Evolutionary conservation across 139 green algal species (phyloP).

Genomic region (Dunaliella primolecta): DNA sequence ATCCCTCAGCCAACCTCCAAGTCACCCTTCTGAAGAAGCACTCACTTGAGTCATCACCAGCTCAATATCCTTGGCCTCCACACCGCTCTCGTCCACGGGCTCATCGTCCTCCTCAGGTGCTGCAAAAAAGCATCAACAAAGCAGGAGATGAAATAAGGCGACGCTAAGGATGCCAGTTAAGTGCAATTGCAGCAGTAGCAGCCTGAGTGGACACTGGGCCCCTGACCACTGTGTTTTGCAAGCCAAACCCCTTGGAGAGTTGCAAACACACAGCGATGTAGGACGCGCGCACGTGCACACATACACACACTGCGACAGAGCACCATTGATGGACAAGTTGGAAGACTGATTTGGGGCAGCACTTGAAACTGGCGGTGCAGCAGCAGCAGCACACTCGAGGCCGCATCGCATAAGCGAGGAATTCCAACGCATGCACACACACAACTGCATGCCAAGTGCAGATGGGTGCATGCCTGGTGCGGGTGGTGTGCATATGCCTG

Average conservation of each 20-base stretch:
- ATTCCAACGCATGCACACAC: not conserved
- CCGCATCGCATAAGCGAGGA: not conserved
- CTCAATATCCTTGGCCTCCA: conserved; percentile 99
- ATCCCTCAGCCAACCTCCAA: not conserved
- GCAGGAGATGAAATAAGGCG: no score
- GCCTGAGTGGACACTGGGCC: conserved; percentile 9
- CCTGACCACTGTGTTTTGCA: no score
- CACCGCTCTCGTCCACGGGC: conserved; percentile 89
- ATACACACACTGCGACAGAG: no score
- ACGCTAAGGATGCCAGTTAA: no score
- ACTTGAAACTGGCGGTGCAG: not conserved
- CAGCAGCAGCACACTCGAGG: not conserved
- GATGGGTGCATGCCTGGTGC: no score
- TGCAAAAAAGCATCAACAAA: not conserved
- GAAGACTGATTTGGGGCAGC: not conserved
- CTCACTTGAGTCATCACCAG: conserved; percentile 94
- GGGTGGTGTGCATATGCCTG: no score
- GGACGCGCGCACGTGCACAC: not conserved
- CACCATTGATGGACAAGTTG: not conserved
- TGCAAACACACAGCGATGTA: not conserved
- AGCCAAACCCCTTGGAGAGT: no score
- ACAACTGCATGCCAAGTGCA: no score
- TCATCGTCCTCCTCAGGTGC: conserved; percentile 81
- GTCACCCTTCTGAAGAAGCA: not conserved
- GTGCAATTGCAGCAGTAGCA: conserved; percentile 16